Evolutionary conservation across 2,329 filamentous ascomycete genomes (phyloP).

Genomic region (Apiospora arundinis): DNA sequence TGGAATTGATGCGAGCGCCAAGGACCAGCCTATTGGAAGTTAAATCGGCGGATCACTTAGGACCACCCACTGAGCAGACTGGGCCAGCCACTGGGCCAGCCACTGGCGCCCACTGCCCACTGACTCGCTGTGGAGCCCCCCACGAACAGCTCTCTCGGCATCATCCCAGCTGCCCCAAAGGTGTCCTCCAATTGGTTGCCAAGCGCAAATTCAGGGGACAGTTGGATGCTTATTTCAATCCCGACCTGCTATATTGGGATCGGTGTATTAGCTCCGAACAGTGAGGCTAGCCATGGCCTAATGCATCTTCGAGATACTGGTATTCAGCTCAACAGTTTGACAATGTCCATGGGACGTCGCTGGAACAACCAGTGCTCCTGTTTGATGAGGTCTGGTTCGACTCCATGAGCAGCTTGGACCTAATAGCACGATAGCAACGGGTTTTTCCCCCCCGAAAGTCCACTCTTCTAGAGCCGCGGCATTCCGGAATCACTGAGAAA

Average conservation of each 20-base stretch:
- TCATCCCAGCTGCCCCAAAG: neutral
- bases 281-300: neutral
- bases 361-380: too few relatives aligned
- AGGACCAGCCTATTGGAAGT: neutral
- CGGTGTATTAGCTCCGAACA: neutral
- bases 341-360: neutral
- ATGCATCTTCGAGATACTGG: neutral
- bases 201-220: neutral
- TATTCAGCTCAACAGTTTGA: too few relatives aligned
- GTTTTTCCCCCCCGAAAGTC: too few relatives aligned
- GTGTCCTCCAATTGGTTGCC: neutral
- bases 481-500: too few relatives aligned
- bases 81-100: neutral
- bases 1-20: neutral
- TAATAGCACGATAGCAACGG: too few relatives aligned
- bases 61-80: neutral
- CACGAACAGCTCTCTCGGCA: neutral
- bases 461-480: too few relatives aligned
- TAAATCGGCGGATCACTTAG: neutral
- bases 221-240: neutral
- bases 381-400: too few relatives aligned
- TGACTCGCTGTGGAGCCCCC: neutral
- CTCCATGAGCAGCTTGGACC: too few relatives aligned
- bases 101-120: too few relatives aligned
- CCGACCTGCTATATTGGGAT: conserved; percentile 10